phyloP scores from a whole-genome alignment of 1,284 basidiomycete genomes.

The Megacollybia platyphylla region DNA sequence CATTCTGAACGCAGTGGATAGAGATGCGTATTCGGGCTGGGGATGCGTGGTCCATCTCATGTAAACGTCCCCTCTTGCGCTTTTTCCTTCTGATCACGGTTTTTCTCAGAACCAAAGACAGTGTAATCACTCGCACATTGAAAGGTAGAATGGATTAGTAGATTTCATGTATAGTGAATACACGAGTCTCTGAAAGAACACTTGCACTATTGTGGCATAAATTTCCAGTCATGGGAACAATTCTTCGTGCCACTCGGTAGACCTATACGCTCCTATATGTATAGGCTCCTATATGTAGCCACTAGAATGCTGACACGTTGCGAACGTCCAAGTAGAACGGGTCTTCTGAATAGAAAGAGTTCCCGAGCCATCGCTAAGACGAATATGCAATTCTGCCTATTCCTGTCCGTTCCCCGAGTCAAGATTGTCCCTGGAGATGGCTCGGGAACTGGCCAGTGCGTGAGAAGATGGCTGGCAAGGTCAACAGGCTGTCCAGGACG shows the following conservation, averaged over 20 bases:
- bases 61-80: constrained; percentile 39
- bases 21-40: constrained; percentile 96
- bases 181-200: too few relatives aligned
- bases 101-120: constrained; percentile 66
- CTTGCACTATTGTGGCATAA: too few relatives aligned
- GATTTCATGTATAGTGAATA: too few relatives aligned
- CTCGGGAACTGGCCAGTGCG: not conserved
- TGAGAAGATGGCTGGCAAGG: not conserved
- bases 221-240: too few relatives aligned
- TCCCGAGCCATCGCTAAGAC: too few relatives aligned
- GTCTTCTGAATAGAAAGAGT: too few relatives aligned
- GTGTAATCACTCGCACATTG: constrained; percentile 74
- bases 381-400: not conserved
- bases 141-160: constrained; percentile 82
- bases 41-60: constrained; percentile 93
- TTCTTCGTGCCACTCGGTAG: too few relatives aligned
- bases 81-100: constrained; percentile 4
- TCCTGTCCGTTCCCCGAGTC: constrained; percentile 4
- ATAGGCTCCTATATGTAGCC: too few relatives aligned
- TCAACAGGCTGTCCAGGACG: too few relatives aligned
- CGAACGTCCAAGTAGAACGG: too few relatives aligned
- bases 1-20: constrained; percentile 88
- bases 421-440: constrained; percentile 1
- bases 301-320: too few relatives aligned
- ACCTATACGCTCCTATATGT: too few relatives aligned